A percentile compares a stretch with the other conserved stretches of the same genome.
Evolutionary conservation across 2,329 filamentous ascomycete genomes (phyloP).

Genomic region (Peltaster fructicola): DNA sequence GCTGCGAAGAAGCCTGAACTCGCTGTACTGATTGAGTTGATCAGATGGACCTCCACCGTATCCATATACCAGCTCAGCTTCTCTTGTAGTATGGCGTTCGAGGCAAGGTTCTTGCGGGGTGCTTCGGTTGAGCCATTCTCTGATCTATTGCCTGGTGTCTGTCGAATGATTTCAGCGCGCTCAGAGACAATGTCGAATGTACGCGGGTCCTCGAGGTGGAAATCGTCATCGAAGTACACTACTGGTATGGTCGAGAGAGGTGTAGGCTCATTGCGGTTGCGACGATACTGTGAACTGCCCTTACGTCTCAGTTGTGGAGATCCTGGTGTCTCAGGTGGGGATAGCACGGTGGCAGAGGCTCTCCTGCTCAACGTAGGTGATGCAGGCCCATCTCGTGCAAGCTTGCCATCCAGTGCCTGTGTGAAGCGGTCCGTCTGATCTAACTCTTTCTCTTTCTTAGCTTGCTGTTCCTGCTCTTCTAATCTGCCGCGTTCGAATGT

Average conservation of each 20-base stretch:
- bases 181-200: conserved; percentile 96
- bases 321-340: conserved; percentile 29
- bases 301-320: conserved; percentile 22
- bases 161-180: conserved; percentile 81
- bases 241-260: conserved; percentile 80
- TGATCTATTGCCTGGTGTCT: conserved; percentile 38
- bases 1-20: conserved; percentile 95
- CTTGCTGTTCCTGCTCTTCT: conserved; percentile 38
- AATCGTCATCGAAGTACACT: conserved; percentile 90
- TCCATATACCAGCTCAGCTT: conserved; percentile 99
- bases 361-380: conserved; percentile 20
- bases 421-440: conserved; percentile 32
- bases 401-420: conserved; percentile 27
- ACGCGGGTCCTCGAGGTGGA: conserved; percentile 86
- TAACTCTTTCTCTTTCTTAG: conserved; percentile 27
- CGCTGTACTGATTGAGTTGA: conserved; percentile 87
- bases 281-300: conserved; percentile 34
- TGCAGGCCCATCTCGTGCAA: conserved; percentile 17
- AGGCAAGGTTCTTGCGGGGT: conserved; percentile 69
- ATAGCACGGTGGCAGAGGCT: conserved; percentile 23
- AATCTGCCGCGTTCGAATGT: conserved; percentile 73
- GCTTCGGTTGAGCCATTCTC: conserved; percentile 36
- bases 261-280: conserved; percentile 53
- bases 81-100: conserved; percentile 92
- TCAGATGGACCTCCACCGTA: conserved; percentile 91